Base-by-base conservation (phyloP, 768 basidiomycete species). In the Hemileccinum impolitum region DNA sequence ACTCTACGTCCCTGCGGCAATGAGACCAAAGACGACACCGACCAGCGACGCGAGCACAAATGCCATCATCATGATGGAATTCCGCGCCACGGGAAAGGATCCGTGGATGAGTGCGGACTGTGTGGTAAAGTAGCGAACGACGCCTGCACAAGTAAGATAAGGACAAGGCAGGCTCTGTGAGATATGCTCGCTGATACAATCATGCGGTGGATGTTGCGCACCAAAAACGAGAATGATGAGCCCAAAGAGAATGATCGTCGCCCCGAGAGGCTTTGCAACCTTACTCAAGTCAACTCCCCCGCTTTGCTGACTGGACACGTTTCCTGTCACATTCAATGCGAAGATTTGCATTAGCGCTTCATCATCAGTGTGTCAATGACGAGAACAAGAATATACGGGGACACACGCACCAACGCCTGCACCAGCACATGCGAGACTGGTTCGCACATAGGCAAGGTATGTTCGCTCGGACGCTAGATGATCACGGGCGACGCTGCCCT, bases 391-490 rank as follows among this genome's bases (percentile, higher is more conserved):
- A 11, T 2, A 14, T 11, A 12, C 3, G 12, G 21, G 19, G 35
- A 39, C 48, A 30, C 21, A 72, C 79, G 55, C 48, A 81, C 81
- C 82, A 31, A 85, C 80, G 28, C 82, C 82, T 5, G 79, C 70
- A 2, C 79, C 75, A 3, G 80, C 77, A 32, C 82, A 70, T 1
- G 79, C 75, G 40, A 85, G 68, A 57, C 81, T 82, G 3, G 82
- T 85, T n/a, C 82, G 72, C 42, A 81, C 69, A 54, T 84, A 85
- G 12, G 82, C 81, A 32, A 85, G 66, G 56, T 80, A 84, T 2
- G 82, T 84, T 40, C 82, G 69, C 56, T 84, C 82, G 14, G 75
- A 78, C 2, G 82, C 82, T 1, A 84, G 68, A 56, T 85, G 82
- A 55, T 85, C 82, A 10, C 82, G 73, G 8, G 82, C 82, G 3